These are phyloP conservation scores for Syncephalastrum racemosum DNA, from an alignment of 371 early-diverging fungal genomes.

Conservation along the genomic window DNA sequence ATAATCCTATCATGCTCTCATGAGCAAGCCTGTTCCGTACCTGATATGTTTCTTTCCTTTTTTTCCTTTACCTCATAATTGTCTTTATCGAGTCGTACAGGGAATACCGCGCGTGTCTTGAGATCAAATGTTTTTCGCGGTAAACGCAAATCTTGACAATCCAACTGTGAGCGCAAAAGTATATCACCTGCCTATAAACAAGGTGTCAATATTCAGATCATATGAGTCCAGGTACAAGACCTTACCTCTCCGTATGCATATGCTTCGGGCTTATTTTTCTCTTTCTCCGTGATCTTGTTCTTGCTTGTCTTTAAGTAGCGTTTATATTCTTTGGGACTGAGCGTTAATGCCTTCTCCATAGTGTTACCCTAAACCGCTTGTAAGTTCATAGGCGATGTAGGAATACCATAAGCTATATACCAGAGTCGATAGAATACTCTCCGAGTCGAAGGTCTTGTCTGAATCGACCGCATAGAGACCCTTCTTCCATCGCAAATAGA, in stretches of 20 bases:
- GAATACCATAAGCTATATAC: slow-evolving; percentile 32
- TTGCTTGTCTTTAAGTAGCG: slow-evolving; percentile 51
- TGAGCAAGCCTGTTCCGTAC: slow-evolving; percentile 7
- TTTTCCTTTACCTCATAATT: slow-evolving; percentile 60
- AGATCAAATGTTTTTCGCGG: slow-evolving; percentile 88
- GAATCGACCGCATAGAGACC: slow-evolving; percentile 85
- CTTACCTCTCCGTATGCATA: slow-evolving; percentile 50
- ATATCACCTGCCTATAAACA: slow-evolving; percentile 53
- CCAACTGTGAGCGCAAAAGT: slow-evolving; percentile 88
- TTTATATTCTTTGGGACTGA: slow-evolving; percentile 63
- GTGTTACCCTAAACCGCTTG: slow-evolving; percentile 69
- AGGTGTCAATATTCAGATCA: no score
- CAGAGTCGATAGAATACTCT: slow-evolving; percentile 62
- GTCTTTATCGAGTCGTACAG: slow-evolving; percentile 79
- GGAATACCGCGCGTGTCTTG: slow-evolving; percentile 87
- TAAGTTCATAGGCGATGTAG: neutral
- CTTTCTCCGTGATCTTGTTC: slow-evolving; percentile 39
- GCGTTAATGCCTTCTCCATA: slow-evolving; percentile 82
- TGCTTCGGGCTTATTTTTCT: slow-evolving; percentile 49
- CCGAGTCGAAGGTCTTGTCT: slow-evolving; percentile 74
- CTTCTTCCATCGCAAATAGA: slow-evolving; percentile 61
- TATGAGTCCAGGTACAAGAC: no score
- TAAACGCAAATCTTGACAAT: slow-evolving; percentile 78
- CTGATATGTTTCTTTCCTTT: slow-evolving; percentile 8
- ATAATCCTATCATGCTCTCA: slow-evolving; percentile 35